Percentiles rank a stretch among this genome's conserved stretches.
Evolutionary conservation across 1,139 yeast species (phyloP).

Genomic region (Yamadazyma kanchanaburiensis): DNA sequence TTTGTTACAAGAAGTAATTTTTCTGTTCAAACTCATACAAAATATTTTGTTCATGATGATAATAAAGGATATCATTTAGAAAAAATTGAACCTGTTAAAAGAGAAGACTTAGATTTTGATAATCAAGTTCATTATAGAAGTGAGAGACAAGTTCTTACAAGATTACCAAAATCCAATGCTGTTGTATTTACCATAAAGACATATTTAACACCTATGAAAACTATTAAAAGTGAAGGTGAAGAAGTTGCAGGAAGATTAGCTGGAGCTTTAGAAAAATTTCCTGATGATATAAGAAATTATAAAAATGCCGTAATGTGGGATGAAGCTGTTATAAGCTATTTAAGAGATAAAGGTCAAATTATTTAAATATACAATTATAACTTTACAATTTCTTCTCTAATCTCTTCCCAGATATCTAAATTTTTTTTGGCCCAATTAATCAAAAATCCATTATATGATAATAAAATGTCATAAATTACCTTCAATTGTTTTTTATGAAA

Average conservation of each 20-base stretch:
- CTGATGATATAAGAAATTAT: slow-evolving; percentile 35
- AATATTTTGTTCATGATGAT: slow-evolving; percentile 48
- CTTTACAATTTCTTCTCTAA: slow-evolving; percentile 40
- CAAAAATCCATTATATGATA: slow-evolving; percentile 55
- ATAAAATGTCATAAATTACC: slow-evolving; percentile 37
- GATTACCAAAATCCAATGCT: slow-evolving; percentile 54
- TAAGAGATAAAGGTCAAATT: slow-evolving; percentile 10
- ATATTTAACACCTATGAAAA: slow-evolving; percentile 57
- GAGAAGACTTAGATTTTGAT: slow-evolving; percentile 49
- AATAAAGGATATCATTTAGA: slow-evolving; percentile 44
- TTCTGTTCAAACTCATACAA: slow-evolving; percentile 55
- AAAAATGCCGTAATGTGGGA: slow-evolving; percentile 41
- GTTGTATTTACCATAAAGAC: slow-evolving; percentile 62
- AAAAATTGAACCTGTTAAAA: slow-evolving; percentile 20
- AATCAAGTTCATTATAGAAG: slow-evolving; percentile 54
- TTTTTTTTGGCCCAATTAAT: slow-evolving; percentile 71
- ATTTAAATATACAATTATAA: slow-evolving; percentile 5
- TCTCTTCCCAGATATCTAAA: slow-evolving; percentile 72
- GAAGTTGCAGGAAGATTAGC: slow-evolving; percentile 38
- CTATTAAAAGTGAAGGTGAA: slow-evolving; percentile 50
- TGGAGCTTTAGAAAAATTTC: slow-evolving; percentile 40
- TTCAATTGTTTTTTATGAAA: slow-evolving; percentile 52
- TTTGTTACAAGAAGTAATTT: slow-evolving; percentile 61
- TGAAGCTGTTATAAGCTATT: slow-evolving; percentile 31
- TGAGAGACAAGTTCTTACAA: slow-evolving; percentile 60